These are phyloP conservation scores for Populus trichocarpa DNA, from an alignment of 441 rosid species.

Conservation along the genomic window DNA sequence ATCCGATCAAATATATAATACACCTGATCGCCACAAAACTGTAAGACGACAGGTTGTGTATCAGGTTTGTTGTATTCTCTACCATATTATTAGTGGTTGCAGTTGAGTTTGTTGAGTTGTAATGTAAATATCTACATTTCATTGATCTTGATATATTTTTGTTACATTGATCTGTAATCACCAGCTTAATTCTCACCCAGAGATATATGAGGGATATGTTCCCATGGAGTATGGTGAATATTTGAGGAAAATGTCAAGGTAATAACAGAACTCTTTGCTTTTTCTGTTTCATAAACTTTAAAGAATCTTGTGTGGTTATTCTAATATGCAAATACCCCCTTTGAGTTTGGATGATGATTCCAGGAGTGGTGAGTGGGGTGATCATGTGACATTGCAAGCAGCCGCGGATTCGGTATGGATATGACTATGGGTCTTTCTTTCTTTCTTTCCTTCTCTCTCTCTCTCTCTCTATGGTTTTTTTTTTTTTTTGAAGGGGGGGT, in stretches of 20 bases:
- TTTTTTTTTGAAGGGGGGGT: too few relatives aligned
- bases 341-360: constrained; percentile 12
- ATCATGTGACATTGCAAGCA: constrained; percentile 92
- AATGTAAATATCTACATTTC: background rate
- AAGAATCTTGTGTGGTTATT: background rate
- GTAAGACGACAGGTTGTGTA: constrained; percentile 60
- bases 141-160: constrained; percentile 13
- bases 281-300: background rate
- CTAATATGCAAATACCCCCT: background rate
- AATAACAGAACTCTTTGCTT: constrained; percentile 7
- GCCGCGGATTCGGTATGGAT: constrained; percentile 76
- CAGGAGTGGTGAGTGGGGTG: constrained; percentile 94
- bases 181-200: constrained; percentile 62
- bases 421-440: background rate
- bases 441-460: too few relatives aligned
- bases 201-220: constrained; percentile 70
- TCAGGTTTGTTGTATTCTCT: constrained; percentile 51
- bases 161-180: constrained; percentile 16
- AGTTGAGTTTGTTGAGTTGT: background rate
- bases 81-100: background rate
- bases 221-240: constrained; percentile 74
- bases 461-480: too few relatives aligned
- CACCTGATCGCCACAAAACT: constrained; percentile 65
- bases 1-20: constrained; percentile 63
- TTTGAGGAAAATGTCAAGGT: constrained; percentile 69